These are phyloP conservation scores for Aspergillus eucalypticola DNA, from an alignment of 2,329 filamentous ascomycete species.

Conservation along the genomic window DNA sequence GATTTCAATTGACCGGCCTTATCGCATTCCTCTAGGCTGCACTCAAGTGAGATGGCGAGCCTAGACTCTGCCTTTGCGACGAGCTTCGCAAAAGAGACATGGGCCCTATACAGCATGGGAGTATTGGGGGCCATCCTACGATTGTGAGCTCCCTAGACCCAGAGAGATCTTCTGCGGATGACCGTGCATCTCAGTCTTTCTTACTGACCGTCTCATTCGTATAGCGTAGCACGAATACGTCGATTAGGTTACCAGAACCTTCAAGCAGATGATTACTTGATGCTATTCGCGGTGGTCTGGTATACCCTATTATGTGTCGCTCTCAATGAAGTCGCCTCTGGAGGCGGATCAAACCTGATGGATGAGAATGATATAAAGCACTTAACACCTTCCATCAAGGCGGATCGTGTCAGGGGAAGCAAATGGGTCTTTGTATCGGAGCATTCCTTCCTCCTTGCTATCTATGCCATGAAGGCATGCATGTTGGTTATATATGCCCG, in stretches of 20 bases:
- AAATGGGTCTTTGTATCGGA: conserved; percentile 66
- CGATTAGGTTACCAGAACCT: conserved; percentile 52
- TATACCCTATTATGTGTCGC: conserved; percentile 58
- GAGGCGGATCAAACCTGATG: conserved; percentile 63
- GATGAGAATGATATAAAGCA: conserved; percentile 46
- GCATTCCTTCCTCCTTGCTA: conserved; percentile 59
- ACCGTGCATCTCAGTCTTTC: not conserved
- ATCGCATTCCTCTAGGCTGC: conserved; percentile 20
- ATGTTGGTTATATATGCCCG: conserved; percentile 56
- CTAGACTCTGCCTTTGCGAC: conserved; percentile 30
- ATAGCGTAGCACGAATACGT: conserved; percentile 41
- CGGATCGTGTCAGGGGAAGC: conserved; percentile 52
- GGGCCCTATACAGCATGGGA: conserved; percentile 43
- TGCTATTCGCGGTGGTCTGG: conserved; percentile 55
- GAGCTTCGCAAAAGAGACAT: conserved; percentile 40
- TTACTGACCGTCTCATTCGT: conserved; percentile 2
- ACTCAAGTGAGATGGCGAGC: conserved; percentile 30
- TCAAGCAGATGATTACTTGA: conserved; percentile 58
- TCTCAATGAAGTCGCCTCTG: conserved; percentile 56
- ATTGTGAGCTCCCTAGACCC: conserved; percentile 41
- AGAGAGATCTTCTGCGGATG: too few relatives aligned
- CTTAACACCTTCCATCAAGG: conserved; percentile 50
- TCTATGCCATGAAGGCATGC: conserved; percentile 56
- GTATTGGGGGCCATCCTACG: conserved; percentile 38
- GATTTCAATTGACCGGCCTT: conserved; percentile 14